Evolutionary conservation across 164 flowering plant genomes (phyloP).

Genomic region (Chimonanthus salicifolius): DNA sequence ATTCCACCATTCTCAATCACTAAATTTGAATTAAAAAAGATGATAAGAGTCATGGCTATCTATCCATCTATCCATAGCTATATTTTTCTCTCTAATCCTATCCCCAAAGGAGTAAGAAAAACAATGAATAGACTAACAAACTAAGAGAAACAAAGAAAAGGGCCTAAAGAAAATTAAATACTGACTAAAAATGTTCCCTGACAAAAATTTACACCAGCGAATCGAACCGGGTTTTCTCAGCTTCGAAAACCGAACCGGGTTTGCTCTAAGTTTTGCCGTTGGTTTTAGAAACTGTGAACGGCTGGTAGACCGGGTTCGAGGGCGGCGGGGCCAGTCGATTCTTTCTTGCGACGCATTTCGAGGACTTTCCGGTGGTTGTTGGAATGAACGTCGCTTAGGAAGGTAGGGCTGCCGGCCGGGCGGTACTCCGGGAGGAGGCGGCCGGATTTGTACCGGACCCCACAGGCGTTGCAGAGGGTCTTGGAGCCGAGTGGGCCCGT

Average conservation of each 20-base stretch:
- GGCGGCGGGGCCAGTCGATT: slow-evolving; percentile 6
- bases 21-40: neutral
- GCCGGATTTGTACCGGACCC: slow-evolving; percentile 88
- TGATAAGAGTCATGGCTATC: neutral
- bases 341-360: slow-evolving; percentile 69
- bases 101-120: neutral
- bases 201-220: slow-evolving; percentile 13
- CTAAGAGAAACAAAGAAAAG: neutral
- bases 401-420: slow-evolving; percentile 88
- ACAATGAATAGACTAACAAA: neutral
- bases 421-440: slow-evolving; percentile 82
- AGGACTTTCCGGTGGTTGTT: slow-evolving; percentile 79
- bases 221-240: slow-evolving; percentile 8
- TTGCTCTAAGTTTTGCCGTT: neutral
- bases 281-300: slow-evolving; percentile 27
- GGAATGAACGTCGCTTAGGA: slow-evolving; percentile 60
- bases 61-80: neutral
- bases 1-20: neutral
- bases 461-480: slow-evolving; percentile 90
- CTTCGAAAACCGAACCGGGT: neutral
- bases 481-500: slow-evolving; percentile 84
- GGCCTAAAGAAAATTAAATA: slow-evolving; percentile 9
- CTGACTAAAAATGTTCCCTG: slow-evolving; percentile 8
- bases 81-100: neutral
- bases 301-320: slow-evolving; percentile 18